Conservation (phyloP, 1,139 yeast species). For the Candida sojae region DNA sequence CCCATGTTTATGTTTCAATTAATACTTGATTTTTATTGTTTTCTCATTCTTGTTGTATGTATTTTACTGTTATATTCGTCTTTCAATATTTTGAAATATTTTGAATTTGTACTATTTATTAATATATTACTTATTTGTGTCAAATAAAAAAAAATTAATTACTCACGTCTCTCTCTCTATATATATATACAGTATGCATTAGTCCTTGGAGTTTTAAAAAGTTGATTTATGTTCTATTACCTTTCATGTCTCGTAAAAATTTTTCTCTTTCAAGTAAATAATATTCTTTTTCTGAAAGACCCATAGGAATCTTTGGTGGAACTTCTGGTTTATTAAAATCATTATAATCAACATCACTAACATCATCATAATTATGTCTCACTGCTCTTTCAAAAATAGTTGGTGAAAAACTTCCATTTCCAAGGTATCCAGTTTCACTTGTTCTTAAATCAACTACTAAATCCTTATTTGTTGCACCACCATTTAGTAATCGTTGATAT, state of each 20-base stretch:
- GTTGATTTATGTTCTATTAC: constrained; percentile 25
- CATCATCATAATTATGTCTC: constrained; percentile 5
- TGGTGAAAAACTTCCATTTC: constrained; percentile 46
- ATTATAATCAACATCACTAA: constrained; percentile 22
- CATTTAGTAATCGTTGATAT: constrained; percentile 23
- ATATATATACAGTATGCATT: no score
- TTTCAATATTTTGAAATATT: background rate
- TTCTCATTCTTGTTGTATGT: background rate
- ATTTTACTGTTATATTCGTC: background rate
- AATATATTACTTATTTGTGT: no score
- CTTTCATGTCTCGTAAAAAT: constrained; percentile 46
- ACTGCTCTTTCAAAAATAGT: constrained; percentile 35
- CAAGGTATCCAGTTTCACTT: constrained; percentile 35
- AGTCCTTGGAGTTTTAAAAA: background rate
- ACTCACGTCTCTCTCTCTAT: background rate
- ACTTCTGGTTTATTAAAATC: constrained; percentile 38
- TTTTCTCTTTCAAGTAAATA: constrained; percentile 45
- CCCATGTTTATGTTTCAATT: constrained; percentile 33
- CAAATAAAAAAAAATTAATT: background rate
- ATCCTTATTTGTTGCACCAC: constrained; percentile 21
- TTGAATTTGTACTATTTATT: no score
- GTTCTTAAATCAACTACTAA: constrained; percentile 27
- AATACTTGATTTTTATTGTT: background rate
- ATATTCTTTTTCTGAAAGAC: constrained; percentile 50
- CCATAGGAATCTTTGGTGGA: constrained; percentile 58